Conservation (phyloP, 2,329 filamentous ascomycete genomes). For the Beauveria varroae region DNA sequence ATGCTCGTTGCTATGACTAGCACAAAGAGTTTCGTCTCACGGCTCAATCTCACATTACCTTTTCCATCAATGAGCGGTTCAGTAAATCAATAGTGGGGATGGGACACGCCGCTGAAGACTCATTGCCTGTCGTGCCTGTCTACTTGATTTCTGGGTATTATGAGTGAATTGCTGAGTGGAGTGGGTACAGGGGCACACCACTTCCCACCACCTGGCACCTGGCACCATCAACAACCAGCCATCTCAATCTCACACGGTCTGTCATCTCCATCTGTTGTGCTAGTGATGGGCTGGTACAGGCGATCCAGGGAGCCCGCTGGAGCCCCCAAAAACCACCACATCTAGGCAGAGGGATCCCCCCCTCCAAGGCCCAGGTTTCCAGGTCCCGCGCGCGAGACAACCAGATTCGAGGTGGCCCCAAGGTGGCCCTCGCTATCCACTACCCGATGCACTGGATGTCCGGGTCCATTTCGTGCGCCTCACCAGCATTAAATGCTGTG, state of each 20-base stretch:
- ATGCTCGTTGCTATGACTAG: not conserved
- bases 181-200: not conserved
- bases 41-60: not conserved
- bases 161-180: not conserved
- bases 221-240: not conserved
- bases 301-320: slow-evolving; percentile 1
- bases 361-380: not conserved
- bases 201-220: not conserved
- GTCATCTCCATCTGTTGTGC: slow-evolving; percentile 1
- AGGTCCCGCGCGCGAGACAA: not conserved
- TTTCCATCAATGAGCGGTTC: not conserved
- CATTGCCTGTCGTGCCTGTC: not conserved
- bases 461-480: slow-evolving; percentile 4
- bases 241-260: slow-evolving; percentile 6
- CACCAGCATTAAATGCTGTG: slow-evolving; percentile 8
- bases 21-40: not conserved
- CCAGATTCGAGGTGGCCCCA: not conserved
- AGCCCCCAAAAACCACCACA: not conserved
- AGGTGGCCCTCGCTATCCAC: not conserved
- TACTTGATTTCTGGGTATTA: not conserved
- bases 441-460: slow-evolving; percentile 7
- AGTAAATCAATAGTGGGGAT: not conserved
- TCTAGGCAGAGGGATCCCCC: slow-evolving; percentile 1
- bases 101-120: not conserved
- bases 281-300: slow-evolving; percentile 1